phyloP scores from a whole-genome alignment of 768 basidiomycete genomes.

The Gloeostereum incarnatum region DNA sequence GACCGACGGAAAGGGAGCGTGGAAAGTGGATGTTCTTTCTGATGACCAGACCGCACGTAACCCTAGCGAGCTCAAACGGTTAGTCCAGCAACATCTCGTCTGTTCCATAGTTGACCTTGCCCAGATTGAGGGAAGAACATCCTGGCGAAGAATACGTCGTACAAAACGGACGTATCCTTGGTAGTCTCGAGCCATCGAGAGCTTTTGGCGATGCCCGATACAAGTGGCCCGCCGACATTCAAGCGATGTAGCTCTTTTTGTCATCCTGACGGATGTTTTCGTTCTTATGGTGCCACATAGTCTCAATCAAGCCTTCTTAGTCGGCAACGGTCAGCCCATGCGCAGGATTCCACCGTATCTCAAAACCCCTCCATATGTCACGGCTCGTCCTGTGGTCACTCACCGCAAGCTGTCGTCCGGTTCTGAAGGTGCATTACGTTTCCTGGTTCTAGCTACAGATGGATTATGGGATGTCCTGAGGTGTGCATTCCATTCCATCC shows the following conservation, averaged over 20 bases:
- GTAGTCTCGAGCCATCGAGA: constrained; percentile 78
- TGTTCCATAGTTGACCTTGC: neutral
- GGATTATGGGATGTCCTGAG: constrained; percentile 67
- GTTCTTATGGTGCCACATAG: constrained; percentile 16
- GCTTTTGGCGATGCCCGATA: constrained; percentile 88
- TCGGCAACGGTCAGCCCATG: constrained; percentile 49
- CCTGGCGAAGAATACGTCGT: constrained; percentile 76
- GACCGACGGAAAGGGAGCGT: constrained; percentile 56
- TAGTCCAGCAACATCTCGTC: constrained; percentile 11
- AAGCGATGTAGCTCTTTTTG: constrained; percentile 47
- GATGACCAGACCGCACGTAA: constrained; percentile 97
- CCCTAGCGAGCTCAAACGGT: constrained; percentile 78
- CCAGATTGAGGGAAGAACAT: constrained; percentile 75
- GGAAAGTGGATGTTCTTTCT: constrained; percentile 89
- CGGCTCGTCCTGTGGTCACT: constrained; percentile 71
- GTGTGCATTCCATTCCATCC: constrained; percentile 12
- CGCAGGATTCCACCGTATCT: constrained; percentile 52
- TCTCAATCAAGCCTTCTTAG: constrained; percentile 57
- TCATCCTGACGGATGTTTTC: neutral
- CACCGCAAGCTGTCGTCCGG: constrained; percentile 56
- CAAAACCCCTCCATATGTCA: constrained; percentile 93
- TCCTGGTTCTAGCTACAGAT: constrained; percentile 87
- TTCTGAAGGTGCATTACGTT: constrained; percentile 37
- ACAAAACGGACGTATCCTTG: constrained; percentile 73
- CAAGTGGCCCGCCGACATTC: constrained; percentile 73